phyloP scores from a whole-genome alignment of 169 alveolate species.

The Neospora caninum region DNA sequence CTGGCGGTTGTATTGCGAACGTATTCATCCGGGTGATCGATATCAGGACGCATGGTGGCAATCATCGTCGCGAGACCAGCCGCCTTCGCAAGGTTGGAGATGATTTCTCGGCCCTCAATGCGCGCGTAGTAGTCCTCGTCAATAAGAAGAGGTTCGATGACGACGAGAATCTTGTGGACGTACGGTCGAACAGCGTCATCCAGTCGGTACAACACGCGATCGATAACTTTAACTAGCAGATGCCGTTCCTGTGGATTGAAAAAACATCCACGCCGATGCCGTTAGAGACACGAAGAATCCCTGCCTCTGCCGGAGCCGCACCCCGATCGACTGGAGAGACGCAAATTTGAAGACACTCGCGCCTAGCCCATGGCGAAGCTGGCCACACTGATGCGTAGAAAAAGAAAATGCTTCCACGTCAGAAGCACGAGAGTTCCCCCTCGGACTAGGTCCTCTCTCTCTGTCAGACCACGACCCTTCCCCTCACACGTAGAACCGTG shows the following conservation, averaged over 20 bases:
- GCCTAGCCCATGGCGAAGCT: no score
- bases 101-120: conserved; percentile 98
- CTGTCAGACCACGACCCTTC: no score
- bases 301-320: no score
- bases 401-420: no score
- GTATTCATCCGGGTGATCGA: conserved; percentile 99
- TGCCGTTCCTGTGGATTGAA: conserved; percentile 95
- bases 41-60: conserved; percentile 99
- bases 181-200: conserved; percentile 98
- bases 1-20: conserved; percentile 96
- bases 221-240: conserved; percentile 97
- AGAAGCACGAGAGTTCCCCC: no score
- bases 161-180: conserved; percentile 98
- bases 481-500: no score
- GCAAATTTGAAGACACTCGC: no score
- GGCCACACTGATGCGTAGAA: no score
- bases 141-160: conserved; percentile 98
- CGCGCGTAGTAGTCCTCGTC: conserved; percentile 99
- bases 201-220: conserved; percentile 95
- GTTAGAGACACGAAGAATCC: no score
- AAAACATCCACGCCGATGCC: not conserved
- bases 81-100: conserved; percentile 93
- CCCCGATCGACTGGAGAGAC: no score
- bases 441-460: no score
- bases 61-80: conserved; percentile 99